Base-by-base conservation (phyloP, 495 filamentous ascomycete species). In the Aspergillus panamensis region DNA sequence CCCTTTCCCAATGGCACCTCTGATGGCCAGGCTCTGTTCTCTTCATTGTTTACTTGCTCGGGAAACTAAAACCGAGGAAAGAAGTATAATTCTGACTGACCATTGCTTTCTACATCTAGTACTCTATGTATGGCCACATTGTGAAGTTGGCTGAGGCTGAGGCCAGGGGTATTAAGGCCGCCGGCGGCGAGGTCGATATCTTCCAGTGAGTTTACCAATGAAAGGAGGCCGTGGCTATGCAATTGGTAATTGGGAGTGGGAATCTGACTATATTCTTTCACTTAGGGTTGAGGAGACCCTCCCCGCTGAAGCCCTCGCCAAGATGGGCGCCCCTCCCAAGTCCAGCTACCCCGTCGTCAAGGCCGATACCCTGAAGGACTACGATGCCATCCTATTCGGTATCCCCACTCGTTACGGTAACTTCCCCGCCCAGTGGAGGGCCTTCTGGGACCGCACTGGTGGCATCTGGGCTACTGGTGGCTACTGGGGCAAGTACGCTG, bases 401-500 rank as follows among this genome's bases (percentile, higher is more conserved):
- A 92, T 99, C 73, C 94, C 94, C 31, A 99, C 94, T n/a, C 87
- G 94, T 55, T 99, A 89, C 78, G 94, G 94, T 71, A 99, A 96
- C 84, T 96, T 96, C 82, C 92, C 94, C 40, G 92, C 87, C 29
- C 94, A 98, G 77, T 97, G 88, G 88, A 97, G 92, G 82, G 70
- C 84, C 43, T 95, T 92, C 82, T 92, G 87, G 87, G 90, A 95
- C 79, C 78, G 81, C 72, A 89, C 88, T 25, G 90, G 90, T 66
- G 75, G 80, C 67, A 86, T 88, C 65, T 91, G 88, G 87, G 63
- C 71, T 37, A 68, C 72, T 16, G 91, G 92, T 58, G 87, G 81
- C 62, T 92, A 82, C 81, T 87, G 83, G 79, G 91, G 90, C 75
- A 99, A 97, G 83, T 88, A 89, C 62, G 94, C 87, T 49, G 93